phyloP scores from a whole-genome alignment of 2,329 filamentous ascomycete genomes.

The Lachnellula cervina region DNA sequence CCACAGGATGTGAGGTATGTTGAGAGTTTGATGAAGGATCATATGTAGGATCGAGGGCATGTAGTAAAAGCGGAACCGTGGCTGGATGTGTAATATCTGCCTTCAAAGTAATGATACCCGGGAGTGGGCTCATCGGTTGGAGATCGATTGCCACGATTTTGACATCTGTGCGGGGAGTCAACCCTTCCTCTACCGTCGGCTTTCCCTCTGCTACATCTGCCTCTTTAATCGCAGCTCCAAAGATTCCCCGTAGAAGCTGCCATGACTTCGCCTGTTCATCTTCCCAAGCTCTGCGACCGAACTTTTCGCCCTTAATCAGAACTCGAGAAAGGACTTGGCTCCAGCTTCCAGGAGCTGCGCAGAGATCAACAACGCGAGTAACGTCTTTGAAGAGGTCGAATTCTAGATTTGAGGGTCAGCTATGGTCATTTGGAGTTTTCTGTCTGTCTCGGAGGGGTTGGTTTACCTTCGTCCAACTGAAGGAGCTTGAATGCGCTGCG shows the following conservation, averaged over 20 bases:
- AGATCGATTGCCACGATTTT: conserved; percentile 95
- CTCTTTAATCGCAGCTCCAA: conserved; percentile 15
- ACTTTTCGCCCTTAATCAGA: conserved; percentile 87
- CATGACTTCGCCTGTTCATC: conserved; percentile 68
- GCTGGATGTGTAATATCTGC: conserved; percentile 97
- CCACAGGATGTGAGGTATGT: conserved; percentile 70
- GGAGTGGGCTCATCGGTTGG: conserved; percentile 89
- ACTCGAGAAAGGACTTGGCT: conserved; percentile 93
- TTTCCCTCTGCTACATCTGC: conserved; percentile 31
- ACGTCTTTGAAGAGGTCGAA: conserved; percentile 92
- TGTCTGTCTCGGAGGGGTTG: neutral
- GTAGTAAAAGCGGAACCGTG: conserved; percentile 82
- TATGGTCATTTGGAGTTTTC: conserved; percentile 1
- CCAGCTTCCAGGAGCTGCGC: conserved; percentile 94
- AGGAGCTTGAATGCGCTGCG: conserved; percentile 95
- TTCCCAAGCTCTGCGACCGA: conserved; percentile 81
- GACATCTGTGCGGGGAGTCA: conserved; percentile 60
- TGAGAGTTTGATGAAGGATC: conserved; percentile 44
- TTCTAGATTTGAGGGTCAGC: conserved; percentile 44
- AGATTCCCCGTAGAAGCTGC: conserved; percentile 49
- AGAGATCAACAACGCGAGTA: conserved; percentile 89
- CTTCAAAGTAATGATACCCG: conserved; percentile 85
- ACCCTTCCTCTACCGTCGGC: conserved; percentile 24
- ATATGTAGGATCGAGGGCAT: conserved; percentile 72
- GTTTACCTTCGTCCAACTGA: conserved; percentile 75